These are phyloP conservation scores for Botrytis fabae DNA, from an alignment of 2,329 filamentous ascomycete species.

Conservation along the genomic window DNA sequence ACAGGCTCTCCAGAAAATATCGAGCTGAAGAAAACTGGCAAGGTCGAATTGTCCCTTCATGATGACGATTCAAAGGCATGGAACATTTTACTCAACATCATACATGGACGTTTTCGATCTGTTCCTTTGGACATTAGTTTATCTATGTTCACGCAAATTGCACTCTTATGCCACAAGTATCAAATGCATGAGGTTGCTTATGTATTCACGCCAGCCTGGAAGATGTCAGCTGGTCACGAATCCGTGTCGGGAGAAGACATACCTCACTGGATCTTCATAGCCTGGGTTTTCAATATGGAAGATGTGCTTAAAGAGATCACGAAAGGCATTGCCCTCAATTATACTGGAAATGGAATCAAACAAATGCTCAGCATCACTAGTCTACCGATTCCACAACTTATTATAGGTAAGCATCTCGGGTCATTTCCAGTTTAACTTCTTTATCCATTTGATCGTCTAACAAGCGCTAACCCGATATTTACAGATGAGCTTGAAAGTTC, in stretches of 20 bases:
- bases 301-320: not conserved
- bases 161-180: slow-evolving; percentile 9
- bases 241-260: not conserved
- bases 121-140: not conserved
- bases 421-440: fast-evolving
- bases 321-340: not conserved
- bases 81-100: not conserved
- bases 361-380: not conserved
- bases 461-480: not conserved
- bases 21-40: not conserved
- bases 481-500: not conserved
- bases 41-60: not conserved
- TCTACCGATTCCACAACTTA: not conserved
- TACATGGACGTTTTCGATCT: not conserved
- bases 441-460: not conserved
- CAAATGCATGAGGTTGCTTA: slow-evolving; percentile 7
- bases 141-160: not conserved
- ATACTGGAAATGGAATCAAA: not conserved
- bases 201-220: not conserved
- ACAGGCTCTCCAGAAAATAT: not conserved
- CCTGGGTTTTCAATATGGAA: not conserved
- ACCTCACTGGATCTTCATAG: not conserved
- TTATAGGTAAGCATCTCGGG: not conserved
- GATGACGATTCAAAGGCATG: not conserved
- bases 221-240: not conserved